These are phyloP conservation scores for Coelastrella sp. DNA, from an alignment of 139 green algal species.

Conservation along the genomic window DNA sequence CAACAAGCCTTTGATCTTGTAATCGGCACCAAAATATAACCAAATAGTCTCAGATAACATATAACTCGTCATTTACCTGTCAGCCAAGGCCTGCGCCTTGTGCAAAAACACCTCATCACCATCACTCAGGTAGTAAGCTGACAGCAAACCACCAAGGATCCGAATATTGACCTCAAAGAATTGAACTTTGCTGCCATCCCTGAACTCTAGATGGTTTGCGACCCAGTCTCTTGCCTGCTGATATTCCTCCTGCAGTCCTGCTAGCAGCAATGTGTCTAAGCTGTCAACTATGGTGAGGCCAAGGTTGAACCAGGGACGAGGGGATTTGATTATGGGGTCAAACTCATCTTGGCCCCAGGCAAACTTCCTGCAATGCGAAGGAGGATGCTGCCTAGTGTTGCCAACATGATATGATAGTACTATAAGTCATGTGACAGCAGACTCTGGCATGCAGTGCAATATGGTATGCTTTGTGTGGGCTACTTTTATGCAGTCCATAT, in stretches of 20 bases:
- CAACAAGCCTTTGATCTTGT: not conserved
- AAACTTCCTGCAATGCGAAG: constrained; percentile 55
- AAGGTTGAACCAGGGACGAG: constrained; percentile 33
- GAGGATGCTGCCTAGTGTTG: not conserved
- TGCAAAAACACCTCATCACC: constrained; percentile 61
- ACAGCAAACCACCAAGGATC: constrained; percentile 90
- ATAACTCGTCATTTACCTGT: too few species aligned
- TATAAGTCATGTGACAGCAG: not conserved
- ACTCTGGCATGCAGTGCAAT: too few species aligned
- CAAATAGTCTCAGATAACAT: too few species aligned
- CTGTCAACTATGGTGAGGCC: constrained; percentile 81
- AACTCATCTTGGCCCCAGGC: constrained; percentile 88
- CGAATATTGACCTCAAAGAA: constrained; percentile 85
- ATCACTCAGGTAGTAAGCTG: constrained; percentile 79
- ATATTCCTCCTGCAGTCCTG: constrained; percentile 69
- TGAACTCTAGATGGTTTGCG: constrained; percentile 61
- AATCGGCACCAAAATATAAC: too few species aligned
- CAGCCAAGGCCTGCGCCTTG: constrained; percentile 60
- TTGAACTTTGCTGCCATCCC: constrained; percentile 24
- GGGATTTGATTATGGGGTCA: constrained; percentile 20
- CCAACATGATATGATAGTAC: not conserved
- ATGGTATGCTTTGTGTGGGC: too few species aligned
- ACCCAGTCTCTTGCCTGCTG: constrained; percentile 68
- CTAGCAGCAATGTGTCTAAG: constrained; percentile 85
- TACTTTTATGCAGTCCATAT: too few species aligned